These are phyloP conservation scores for Parietaria judaica DNA, from an alignment of 306 rosid species.

Conservation along the genomic window DNA sequence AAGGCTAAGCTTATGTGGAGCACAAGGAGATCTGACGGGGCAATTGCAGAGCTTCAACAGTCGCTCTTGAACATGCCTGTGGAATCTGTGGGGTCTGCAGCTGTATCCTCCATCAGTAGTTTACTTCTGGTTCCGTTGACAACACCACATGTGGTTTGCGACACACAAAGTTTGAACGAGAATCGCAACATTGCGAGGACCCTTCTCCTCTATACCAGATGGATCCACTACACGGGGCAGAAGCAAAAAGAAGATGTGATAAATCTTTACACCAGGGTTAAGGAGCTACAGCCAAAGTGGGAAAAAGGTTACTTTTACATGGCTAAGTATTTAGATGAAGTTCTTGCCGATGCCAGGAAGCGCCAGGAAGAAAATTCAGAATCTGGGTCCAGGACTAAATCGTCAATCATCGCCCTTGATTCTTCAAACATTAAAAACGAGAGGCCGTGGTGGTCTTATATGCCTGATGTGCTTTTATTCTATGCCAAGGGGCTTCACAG, in stretches of 20 bases:
- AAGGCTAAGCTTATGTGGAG: conserved; percentile 91
- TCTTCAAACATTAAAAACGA: conserved; percentile 54
- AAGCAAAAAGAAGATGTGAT: conserved; percentile 94
- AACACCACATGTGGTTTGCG: conserved; percentile 42
- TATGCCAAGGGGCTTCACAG: conserved; percentile 93
- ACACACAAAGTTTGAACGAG: conserved; percentile 66
- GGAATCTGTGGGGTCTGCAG: conserved; percentile 69
- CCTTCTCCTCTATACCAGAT: conserved; percentile 89
- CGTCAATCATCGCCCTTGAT: conserved; percentile 47
- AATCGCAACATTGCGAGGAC: conserved; percentile 68
- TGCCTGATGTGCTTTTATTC: conserved; percentile 81
- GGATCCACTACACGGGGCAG: conserved; percentile 99
- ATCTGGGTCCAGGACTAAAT: conserved; percentile 37
- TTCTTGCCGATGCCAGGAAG: conserved; percentile 90
- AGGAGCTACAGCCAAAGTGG: conserved; percentile 92
- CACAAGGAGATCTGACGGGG: conserved; percentile 89
- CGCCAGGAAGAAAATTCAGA: conserved; percentile 81
- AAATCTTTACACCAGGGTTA: conserved; percentile 75
- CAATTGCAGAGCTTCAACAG: conserved; percentile 85
- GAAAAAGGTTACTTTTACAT: conserved; percentile 87
- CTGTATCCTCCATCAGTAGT: conserved; percentile 79
- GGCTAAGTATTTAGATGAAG: conserved; percentile 92
- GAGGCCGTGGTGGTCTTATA: conserved; percentile 78
- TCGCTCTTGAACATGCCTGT: conserved; percentile 75
- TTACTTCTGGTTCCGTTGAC: conserved; percentile 73